Conservation (phyloP, 371 early-diverging fungal genomes). For the Mortierella sp. region DNA sequence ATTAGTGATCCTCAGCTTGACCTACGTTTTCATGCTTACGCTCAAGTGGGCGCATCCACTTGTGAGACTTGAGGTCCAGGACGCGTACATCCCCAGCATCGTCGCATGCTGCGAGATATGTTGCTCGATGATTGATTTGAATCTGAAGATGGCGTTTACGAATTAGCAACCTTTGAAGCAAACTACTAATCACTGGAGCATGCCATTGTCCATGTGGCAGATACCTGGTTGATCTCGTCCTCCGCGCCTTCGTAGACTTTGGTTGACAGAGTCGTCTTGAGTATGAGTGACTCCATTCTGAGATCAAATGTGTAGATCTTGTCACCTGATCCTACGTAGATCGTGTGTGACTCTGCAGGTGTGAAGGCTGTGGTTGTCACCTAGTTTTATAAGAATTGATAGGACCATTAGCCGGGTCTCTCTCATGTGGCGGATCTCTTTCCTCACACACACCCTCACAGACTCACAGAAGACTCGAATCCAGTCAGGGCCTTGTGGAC, state of each 20-base stretch:
- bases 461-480: constrained; percentile 36
- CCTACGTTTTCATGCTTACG: constrained; percentile 44
- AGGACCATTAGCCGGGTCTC: too few species aligned
- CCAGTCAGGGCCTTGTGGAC: constrained; percentile 43
- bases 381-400: constrained; percentile 7
- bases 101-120: constrained; percentile 38
- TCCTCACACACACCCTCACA: too few species aligned
- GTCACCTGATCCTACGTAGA: constrained; percentile 48
- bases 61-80: constrained; percentile 40
- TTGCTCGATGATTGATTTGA: constrained; percentile 37
- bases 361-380: constrained; percentile 32
- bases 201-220: too few species aligned
- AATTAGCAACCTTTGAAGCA: too few species aligned
- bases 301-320: constrained; percentile 33
- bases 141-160: constrained; percentile 17
- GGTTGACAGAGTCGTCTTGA: constrained; percentile 18
- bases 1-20: too few species aligned
- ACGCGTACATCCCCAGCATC: constrained; percentile 50
- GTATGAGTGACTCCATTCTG: constrained; percentile 39
- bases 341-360: constrained; percentile 37
- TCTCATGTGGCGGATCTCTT: too few species aligned
- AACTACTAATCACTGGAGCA: too few species aligned
- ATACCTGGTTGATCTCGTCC: constrained; percentile 51
- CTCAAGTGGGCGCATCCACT: constrained; percentile 39
- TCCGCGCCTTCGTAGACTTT: constrained; percentile 35